Evolutionary conservation across 1,284 basidiomycete genomes (phyloP), one percentile per base, ranked within the genome.

Genomic region (Ustilago trichophora): DNA sequence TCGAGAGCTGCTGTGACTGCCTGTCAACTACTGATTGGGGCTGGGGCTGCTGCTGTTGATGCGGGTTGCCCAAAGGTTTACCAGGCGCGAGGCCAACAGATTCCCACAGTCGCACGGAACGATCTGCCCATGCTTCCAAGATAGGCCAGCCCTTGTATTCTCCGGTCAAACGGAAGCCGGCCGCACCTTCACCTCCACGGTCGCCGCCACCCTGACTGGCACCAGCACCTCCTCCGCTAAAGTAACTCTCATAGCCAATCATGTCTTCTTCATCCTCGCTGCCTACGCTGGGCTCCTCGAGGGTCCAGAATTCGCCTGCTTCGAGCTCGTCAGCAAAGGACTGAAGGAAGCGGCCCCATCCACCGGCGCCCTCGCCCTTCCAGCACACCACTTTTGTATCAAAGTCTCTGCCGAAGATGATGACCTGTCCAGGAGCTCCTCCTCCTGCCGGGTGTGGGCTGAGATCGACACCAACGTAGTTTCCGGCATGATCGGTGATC

Each of bases 331-430:
- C 95, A 3, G 89, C 93, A 77, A 98, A 95, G 42, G 85, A 86
- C n/a, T 92, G 88, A 32, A 98, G 83, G 91, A 93, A 98, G 76
- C 89, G 89, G 29, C 91, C 95, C 95, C 96, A 98, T 5, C 95
- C 95, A 11, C 87, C 89, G 31, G 87, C 85, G 15, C 94, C 93
- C 65, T 98, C 93, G 8, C 80, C 81, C 24, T 77, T 69, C 76
- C 80, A 83, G 45, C 98, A 85, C 27, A 98, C 95, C 34, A 97
- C 91, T 82, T 98, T 98, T 21, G 93, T 91, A 82, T 98, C 95
- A 82, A 98, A 97, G 80, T 98, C 95, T 47, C 95, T 87, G 12
- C 95, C 95, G 82, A 98, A 98, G 42, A 98, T 89, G 65, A 98
- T 98, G 45, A 97, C 93, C 82, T 98, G 95, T 4, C 95, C 96